Percentiles rank a stretch among this genome's conserved stretches.
Conservation (phyloP, 352 stramenopile genomes). For the Phytophthora litchii region DNA sequence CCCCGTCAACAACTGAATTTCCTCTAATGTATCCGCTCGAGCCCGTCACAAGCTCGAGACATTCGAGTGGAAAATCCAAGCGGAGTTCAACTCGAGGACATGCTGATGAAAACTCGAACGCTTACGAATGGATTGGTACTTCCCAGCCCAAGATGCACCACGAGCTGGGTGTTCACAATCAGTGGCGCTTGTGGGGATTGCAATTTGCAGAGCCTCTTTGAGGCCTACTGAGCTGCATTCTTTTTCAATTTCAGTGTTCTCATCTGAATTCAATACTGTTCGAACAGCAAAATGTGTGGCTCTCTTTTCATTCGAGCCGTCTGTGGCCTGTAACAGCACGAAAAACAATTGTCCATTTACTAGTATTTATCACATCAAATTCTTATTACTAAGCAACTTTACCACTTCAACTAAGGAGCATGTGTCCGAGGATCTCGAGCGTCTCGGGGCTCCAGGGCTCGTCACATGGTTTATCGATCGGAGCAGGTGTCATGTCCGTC, state of each 20-base stretch:
- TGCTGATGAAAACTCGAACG: slow-evolving; percentile 23
- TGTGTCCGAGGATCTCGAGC: slow-evolving; percentile 39
- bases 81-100: slow-evolving; percentile 12
- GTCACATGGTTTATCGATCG: slow-evolving; percentile 30
- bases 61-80: slow-evolving; percentile 32
- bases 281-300: slow-evolving; percentile 33
- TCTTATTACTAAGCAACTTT: background rate
- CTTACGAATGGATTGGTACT: slow-evolving; percentile 12
- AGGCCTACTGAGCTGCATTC: background rate
- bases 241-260: slow-evolving; percentile 11
- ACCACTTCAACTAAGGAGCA: slow-evolving; percentile 38
- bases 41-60: slow-evolving; percentile 23
- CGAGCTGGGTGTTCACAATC: background rate
- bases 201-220: no score
- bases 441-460: slow-evolving; percentile 43
- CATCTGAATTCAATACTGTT: no score
- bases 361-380: slow-evolving; percentile 19
- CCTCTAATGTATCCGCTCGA: slow-evolving; percentile 2
- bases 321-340: background rate
- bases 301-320: slow-evolving; percentile 10
- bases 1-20: slow-evolving; percentile 9
- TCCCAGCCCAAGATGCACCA: slow-evolving; percentile 11
- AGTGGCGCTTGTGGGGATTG: background rate
- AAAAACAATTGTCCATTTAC: slow-evolving; percentile 6
- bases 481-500: slow-evolving; percentile 17